These are phyloP conservation scores for Cryptococcus floricola DNA, from an alignment of 1,284 basidiomycete species.

Conservation along the genomic window DNA sequence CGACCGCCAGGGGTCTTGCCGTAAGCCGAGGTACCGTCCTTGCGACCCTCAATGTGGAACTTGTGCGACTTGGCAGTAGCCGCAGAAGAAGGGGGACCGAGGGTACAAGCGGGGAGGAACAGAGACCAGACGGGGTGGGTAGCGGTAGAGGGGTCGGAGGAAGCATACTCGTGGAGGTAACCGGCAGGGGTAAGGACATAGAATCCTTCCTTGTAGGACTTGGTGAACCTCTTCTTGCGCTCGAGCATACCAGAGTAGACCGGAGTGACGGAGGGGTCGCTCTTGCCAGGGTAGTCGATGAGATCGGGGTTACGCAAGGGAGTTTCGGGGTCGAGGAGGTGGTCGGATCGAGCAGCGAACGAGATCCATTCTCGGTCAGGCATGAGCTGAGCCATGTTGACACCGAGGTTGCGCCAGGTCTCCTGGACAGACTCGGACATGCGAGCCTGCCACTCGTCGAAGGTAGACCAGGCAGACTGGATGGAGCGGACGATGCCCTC, in stretches of 20 bases:
- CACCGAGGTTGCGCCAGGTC: constrained; percentile 70
- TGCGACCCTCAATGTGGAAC: constrained; percentile 94
- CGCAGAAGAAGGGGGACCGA: constrained; percentile 81
- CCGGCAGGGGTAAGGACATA: constrained; percentile 94
- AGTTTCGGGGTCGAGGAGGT: constrained; percentile 94
- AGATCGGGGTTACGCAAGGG: constrained; percentile 74
- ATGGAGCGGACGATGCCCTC: constrained; percentile 92
- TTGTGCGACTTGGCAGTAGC: constrained; percentile 75
- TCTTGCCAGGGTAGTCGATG: constrained; percentile 88
- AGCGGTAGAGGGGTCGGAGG: constrained; percentile 67
- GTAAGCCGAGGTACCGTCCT: constrained; percentile 57
- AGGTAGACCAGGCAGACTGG: constrained; percentile 95
- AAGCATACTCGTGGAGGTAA: constrained; percentile 87
- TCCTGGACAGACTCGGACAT: constrained; percentile 76
- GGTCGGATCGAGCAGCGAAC: constrained; percentile 89
- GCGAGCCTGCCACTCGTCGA: constrained; percentile 93
- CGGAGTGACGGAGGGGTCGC: constrained; percentile 81
- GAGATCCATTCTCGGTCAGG: constrained; percentile 96
- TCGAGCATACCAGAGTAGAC: constrained; percentile 90
- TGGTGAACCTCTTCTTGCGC: constrained; percentile 95
- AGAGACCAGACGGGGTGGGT: constrained; percentile 77
- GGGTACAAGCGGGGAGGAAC: constrained; percentile 92
- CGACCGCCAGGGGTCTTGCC: constrained; percentile 62
- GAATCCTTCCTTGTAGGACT: constrained; percentile 81
- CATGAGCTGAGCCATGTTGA: constrained; percentile 76